Conservation (phyloP, 1,284 basidiomycete genomes). For the Boletus calvinii region DNA sequence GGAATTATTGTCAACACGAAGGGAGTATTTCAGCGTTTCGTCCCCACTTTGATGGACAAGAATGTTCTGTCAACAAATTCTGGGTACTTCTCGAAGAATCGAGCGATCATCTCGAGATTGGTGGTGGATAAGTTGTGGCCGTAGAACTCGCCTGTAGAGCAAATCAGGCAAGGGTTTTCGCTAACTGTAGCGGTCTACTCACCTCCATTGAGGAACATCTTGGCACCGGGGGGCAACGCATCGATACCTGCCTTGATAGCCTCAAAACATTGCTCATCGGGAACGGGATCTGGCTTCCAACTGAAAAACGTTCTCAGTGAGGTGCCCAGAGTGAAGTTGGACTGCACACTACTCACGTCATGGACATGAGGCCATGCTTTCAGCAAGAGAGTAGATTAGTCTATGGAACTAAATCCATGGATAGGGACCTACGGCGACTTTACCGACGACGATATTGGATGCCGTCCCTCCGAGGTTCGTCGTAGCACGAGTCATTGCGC, state of each 20-base stretch:
- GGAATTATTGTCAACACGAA: neutral
- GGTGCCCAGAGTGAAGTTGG: neutral
- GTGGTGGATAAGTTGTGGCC: conserved; percentile 30
- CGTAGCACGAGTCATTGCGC: conserved; percentile 22
- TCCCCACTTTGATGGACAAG: conserved; percentile 40
- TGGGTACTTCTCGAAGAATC: conserved; percentile 53
- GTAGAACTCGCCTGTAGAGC: conserved; percentile 33
- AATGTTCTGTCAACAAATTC: conserved; percentile 50
- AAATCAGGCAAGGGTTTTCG: neutral
- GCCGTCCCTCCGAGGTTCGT: conserved; percentile 34
- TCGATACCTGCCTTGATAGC: conserved; percentile 63
- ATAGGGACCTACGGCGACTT: conserved; percentile 33
- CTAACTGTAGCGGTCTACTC: conserved; percentile 5
- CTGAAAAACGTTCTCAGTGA: conserved; percentile 1
- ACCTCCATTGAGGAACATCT: conserved; percentile 51
- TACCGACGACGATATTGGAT: conserved; percentile 29
- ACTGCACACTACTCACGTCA: conserved; percentile 19
- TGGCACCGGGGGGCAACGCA: conserved; percentile 45
- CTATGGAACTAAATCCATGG: neutral
- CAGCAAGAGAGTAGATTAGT: neutral
- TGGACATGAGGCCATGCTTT: conserved; percentile 28
- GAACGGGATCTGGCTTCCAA: conserved; percentile 22
- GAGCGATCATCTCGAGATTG: conserved; percentile 43
- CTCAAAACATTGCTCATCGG: conserved; percentile 58
- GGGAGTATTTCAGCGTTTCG: neutral